These are phyloP conservation scores for Fraxinus albicans DNA, from an alignment of 305 asterid species.

Conservation along the genomic window DNA sequence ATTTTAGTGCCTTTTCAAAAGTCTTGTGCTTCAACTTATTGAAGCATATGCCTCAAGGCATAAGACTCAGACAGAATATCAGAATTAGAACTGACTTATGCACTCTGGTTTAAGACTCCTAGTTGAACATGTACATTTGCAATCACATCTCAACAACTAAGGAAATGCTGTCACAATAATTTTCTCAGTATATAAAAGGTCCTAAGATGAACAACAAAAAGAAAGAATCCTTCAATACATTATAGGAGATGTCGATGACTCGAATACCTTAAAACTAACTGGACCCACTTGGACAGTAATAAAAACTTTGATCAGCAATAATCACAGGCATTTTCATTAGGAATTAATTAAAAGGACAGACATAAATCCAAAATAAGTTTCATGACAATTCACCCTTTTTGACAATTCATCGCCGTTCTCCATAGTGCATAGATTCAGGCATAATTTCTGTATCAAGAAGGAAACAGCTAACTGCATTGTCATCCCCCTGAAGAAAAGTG, in stretches of 20 bases:
- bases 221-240: neutral
- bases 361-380: neutral
- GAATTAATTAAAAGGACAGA: neutral
- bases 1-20: neutral
- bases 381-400: constrained; percentile 24
- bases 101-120: neutral
- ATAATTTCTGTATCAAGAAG: constrained; percentile 34
- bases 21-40: neutral
- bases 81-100: neutral
- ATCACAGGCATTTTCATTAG: neutral
- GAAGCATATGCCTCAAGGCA: neutral
- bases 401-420: constrained; percentile 30
- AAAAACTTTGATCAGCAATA: neutral
- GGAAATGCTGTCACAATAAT: neutral
- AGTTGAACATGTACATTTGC: neutral
- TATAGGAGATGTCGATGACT: neutral
- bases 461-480: constrained; percentile 23
- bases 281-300: neutral
- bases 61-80: neutral
- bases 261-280: neutral
- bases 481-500: constrained; percentile 32
- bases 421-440: constrained; percentile 33
- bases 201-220: neutral
- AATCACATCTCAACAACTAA: neutral
- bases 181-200: neutral